Percentiles rank a stretch among this genome's conserved stretches.
Evolutionary conservation across 495 filamentous ascomycete species (phyloP).

Genomic region (Tuber indicum): DNA sequence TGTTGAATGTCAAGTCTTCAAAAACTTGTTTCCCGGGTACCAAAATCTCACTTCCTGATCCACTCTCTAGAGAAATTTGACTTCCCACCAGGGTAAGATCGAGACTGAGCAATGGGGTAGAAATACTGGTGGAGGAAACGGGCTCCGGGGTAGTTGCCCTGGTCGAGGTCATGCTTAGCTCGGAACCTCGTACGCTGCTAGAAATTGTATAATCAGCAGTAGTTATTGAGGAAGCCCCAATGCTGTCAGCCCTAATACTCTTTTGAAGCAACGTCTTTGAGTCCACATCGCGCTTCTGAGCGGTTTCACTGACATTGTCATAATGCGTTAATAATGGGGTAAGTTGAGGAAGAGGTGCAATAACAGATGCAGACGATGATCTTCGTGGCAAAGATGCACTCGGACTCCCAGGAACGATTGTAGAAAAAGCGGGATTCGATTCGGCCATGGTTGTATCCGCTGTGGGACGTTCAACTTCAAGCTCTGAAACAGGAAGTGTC

Average conservation of each 20-base stretch:
- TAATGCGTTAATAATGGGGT: conserved; percentile 35
- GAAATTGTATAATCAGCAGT: conserved; percentile 68
- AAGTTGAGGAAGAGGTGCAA: conserved; percentile 42
- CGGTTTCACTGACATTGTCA: conserved; percentile 14
- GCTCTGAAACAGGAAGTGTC: conserved; percentile 10
- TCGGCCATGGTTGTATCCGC: conserved; percentile 17
- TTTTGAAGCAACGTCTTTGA: conserved; percentile 25
- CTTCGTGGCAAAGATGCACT: conserved; percentile 16
- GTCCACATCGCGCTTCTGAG: conserved; percentile 17
- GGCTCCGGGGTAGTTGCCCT: conserved; percentile 81
- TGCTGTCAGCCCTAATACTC: conserved; percentile 45
- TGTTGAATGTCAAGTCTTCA: conserved; percentile 85
- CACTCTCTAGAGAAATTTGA: conserved; percentile 41
- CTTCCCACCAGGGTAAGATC: conserved; percentile 34
- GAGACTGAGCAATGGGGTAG: conserved; percentile 33
- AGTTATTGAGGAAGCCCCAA: conserved; percentile 50
- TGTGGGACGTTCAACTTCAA: conserved; percentile 1
- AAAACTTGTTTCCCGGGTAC: conserved; percentile 81
- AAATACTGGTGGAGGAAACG: conserved; percentile 33
- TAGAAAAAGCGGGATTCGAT: neutral
- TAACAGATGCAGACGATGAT: conserved; percentile 33
- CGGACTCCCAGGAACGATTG: conserved; percentile 1
- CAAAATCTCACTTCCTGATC: conserved; percentile 46
- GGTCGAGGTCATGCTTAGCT: conserved; percentile 75
- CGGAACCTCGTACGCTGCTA: conserved; percentile 69